Evolutionary conservation across 768 basidiomycete species (phyloP).

Genomic region (Hygrocybe punicea): DNA sequence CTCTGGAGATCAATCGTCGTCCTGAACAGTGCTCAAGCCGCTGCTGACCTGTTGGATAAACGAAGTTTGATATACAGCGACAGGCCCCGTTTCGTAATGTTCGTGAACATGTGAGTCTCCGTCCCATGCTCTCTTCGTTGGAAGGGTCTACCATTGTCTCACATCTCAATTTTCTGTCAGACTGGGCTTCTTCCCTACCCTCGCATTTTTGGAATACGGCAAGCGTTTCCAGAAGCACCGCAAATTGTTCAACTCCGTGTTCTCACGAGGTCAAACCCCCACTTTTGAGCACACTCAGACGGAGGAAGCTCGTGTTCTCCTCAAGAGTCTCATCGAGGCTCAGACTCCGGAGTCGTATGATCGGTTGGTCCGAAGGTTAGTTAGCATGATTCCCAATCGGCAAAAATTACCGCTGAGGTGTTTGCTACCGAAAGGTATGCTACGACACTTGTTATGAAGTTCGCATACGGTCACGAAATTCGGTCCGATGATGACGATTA

Average conservation of each 20-base stretch:
- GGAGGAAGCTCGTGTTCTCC: too few relatives aligned
- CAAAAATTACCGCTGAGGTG: not conserved
- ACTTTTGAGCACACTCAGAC: too few relatives aligned
- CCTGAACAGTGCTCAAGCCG: too few relatives aligned
- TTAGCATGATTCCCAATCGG: not conserved
- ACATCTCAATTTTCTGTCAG: not conserved
- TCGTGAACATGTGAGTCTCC: not conserved
- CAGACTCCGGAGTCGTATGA: conserved; percentile 19
- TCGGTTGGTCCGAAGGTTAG: not conserved
- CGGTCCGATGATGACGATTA: conserved; percentile 16
- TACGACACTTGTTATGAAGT: conserved; percentile 12
- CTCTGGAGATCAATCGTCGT: conserved; percentile 25
- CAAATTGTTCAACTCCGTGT: too few relatives aligned
- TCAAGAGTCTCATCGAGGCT: conserved; percentile 24
- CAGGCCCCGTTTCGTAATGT: conserved; percentile 15
- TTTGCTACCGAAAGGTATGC: conserved; percentile 13
- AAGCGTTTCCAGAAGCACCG: conserved; percentile 3
- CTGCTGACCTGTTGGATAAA: conserved; percentile 36
- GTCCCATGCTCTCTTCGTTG: not conserved
- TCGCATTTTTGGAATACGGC: conserved; percentile 4
- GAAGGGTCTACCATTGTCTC: too few relatives aligned
- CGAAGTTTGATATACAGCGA: conserved; percentile 30
- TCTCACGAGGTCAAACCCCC: too few relatives aligned
- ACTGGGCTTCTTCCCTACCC: not conserved
- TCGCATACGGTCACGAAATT: too few relatives aligned